A percentile compares a stretch with the other conserved stretches of the same genome.
These are phyloP conservation scores for Globisporangium camurandrum DNA, from an alignment of 352 stramenopile species.

Conservation along the genomic window DNA sequence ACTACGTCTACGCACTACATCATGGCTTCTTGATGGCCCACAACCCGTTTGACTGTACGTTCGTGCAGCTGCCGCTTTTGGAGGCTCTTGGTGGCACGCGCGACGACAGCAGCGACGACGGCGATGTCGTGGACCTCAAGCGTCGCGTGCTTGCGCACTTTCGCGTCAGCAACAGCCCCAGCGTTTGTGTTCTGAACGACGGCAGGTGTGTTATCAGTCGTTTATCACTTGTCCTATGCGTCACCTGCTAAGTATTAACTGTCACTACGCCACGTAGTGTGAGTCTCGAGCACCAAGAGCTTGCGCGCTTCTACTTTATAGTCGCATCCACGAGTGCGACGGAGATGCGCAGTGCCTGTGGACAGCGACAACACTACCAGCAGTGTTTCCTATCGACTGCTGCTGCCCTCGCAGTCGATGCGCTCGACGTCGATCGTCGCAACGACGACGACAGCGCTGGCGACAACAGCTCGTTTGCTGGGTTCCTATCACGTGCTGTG, in stretches of 20 bases:
- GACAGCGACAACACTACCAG: constrained; percentile 12
- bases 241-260: background rate
- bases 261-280: constrained; percentile 6
- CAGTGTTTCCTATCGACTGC: constrained; percentile 25
- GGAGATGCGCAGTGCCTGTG: constrained; percentile 16
- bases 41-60: constrained; percentile 87
- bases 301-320: constrained; percentile 25
- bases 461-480: constrained; percentile 5
- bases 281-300: constrained; percentile 9
- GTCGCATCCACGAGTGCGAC: constrained; percentile 17
- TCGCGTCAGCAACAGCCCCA: constrained; percentile 23
- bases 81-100: background rate
- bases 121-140: constrained; percentile 13
- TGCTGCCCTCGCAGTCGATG: background rate
- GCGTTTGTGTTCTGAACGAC: constrained; percentile 25
- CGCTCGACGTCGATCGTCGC: too few relatives aligned
- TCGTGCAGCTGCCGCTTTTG: constrained; percentile 25
- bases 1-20: constrained; percentile 82
- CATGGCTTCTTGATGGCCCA: constrained; percentile 88
- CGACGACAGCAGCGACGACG: background rate
- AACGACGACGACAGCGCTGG: constrained; percentile 1
- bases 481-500: constrained; percentile 10
- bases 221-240: background rate
- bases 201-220: constrained; percentile 13
- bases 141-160: constrained; percentile 17